These are phyloP conservation scores for Prunus salicina DNA, from an alignment of 306 rosid species.

Conservation along the genomic window DNA sequence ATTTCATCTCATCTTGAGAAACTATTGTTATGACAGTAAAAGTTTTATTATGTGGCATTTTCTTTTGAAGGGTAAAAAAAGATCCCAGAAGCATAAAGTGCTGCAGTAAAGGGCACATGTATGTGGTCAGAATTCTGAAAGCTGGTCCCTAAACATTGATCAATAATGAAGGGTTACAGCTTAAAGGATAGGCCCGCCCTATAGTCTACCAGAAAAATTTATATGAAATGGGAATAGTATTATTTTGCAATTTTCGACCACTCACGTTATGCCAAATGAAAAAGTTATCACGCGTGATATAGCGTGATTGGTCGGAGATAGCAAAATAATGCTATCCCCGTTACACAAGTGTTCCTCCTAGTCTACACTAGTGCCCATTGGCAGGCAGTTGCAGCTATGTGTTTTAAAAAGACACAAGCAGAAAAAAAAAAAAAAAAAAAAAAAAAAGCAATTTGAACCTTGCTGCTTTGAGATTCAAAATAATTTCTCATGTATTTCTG, in stretches of 20 bases:
- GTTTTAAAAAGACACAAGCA: not conserved
- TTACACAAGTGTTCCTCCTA: no score
- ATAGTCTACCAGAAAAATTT: no score
- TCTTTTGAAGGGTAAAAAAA: no score
- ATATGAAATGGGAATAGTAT: no score
- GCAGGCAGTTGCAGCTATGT: not conserved
- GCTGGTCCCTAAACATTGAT: slow-evolving; percentile 5
- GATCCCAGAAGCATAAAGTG: not conserved
- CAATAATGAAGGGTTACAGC: not conserved
- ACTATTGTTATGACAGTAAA: not conserved
- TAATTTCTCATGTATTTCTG: not conserved
- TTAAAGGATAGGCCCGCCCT: not conserved
- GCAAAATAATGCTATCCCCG: accelerated
- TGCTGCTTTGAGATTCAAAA: no score
- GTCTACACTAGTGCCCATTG: no score
- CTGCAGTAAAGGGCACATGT: slow-evolving; percentile 2
- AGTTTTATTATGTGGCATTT: not conserved
- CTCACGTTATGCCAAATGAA: no score
- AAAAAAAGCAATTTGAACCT: not conserved
- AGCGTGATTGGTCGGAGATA: no score
- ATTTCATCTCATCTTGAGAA: not conserved
- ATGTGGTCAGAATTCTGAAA: slow-evolving; percentile 8
- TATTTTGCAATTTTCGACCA: no score
- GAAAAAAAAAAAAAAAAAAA: no score
- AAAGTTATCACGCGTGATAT: accelerated